A percentile compares a stretch with the other conserved stretches of the same genome.
Evolutionary conservation across 164 flowering plant genomes (phyloP).

Genomic region (Kalanchoe fedtschenkoi): DNA sequence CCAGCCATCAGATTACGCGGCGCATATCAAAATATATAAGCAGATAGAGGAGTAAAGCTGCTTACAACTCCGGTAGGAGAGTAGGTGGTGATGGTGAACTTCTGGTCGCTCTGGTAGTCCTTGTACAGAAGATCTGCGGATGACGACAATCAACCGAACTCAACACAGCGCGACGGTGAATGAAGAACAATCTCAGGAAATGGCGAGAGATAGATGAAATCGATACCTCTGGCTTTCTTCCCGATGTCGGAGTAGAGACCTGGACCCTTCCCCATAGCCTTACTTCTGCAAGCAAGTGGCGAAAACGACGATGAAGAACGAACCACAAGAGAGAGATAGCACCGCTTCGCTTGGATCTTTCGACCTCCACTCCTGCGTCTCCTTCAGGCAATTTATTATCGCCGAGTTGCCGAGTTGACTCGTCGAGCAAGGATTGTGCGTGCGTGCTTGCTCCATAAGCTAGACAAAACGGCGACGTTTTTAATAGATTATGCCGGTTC

Average conservation of each 20-base stretch:
- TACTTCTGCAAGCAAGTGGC: too few relatives aligned
- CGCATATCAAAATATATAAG: not conserved
- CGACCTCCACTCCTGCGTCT: too few relatives aligned
- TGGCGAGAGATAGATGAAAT: not conserved
- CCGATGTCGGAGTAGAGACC: not conserved
- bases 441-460: too few relatives aligned
- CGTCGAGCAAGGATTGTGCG: too few relatives aligned
- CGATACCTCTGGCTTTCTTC: not conserved
- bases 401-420: too few relatives aligned
- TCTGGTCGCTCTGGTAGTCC: conserved; percentile 4
- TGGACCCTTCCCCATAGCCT: not conserved
- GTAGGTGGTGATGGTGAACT: conserved; percentile 4
- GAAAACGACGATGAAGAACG: too few relatives aligned
- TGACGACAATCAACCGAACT: not conserved
- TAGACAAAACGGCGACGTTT: too few relatives aligned
- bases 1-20: not conserved
- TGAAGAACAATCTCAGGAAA: too few relatives aligned
- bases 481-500: too few relatives aligned
- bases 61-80: conserved; percentile 7
- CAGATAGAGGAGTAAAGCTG: not conserved
- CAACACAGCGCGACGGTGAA: not conserved
- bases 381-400: too few relatives aligned
- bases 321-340: too few relatives aligned
- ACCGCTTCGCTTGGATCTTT: too few relatives aligned
- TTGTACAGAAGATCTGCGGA: not conserved